A percentile compares a stretch with the other conserved stretches of the same genome.
Conservation (phyloP, 768 basidiomycete genomes). For the Boletus vermiculosoides region DNA sequence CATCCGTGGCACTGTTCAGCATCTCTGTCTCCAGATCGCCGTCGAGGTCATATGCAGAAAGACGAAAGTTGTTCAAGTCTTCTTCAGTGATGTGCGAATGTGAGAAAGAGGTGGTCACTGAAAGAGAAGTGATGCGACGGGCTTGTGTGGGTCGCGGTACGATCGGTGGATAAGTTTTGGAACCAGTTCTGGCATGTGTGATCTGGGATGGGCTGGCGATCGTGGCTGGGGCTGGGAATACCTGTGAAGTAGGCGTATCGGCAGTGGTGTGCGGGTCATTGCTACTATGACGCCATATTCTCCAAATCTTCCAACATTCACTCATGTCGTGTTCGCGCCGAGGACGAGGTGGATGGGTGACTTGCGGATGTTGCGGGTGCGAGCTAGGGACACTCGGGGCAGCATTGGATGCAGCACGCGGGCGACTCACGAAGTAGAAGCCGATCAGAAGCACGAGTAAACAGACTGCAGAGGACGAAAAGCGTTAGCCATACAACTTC, state of each 20-base stretch:
- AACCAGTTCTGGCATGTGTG: not conserved
- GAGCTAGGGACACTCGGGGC: not conserved
- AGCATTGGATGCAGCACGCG: constrained; percentile 2
- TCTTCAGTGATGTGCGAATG: constrained; percentile 27
- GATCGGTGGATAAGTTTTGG: not conserved
- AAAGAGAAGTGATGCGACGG: constrained; percentile 22
- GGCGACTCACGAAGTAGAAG: constrained; percentile 28
- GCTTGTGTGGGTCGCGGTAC: constrained; percentile 8
- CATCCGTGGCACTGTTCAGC: constrained; percentile 24
- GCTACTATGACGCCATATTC: constrained; percentile 4
- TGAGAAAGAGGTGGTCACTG: constrained; percentile 22
- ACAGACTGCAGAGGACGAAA: constrained; percentile 17
- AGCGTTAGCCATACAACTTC: constrained; percentile 10
- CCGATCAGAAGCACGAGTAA: constrained; percentile 25
- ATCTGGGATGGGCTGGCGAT: not conserved
- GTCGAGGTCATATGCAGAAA: constrained; percentile 28
- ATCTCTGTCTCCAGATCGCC: constrained; percentile 26
- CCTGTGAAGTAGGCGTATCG: constrained; percentile 1
- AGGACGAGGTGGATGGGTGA: not conserved
- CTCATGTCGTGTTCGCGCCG: constrained; percentile 1
- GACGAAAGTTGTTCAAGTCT: constrained; percentile 20
- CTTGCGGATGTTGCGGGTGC: constrained; percentile 1
- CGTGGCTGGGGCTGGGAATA: not conserved
- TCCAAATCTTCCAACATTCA: constrained; percentile 20
- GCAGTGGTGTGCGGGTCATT: not conserved